phyloP scores from a whole-genome alignment of 768 basidiomycete genomes.

The Pleurotus giganteus region DNA sequence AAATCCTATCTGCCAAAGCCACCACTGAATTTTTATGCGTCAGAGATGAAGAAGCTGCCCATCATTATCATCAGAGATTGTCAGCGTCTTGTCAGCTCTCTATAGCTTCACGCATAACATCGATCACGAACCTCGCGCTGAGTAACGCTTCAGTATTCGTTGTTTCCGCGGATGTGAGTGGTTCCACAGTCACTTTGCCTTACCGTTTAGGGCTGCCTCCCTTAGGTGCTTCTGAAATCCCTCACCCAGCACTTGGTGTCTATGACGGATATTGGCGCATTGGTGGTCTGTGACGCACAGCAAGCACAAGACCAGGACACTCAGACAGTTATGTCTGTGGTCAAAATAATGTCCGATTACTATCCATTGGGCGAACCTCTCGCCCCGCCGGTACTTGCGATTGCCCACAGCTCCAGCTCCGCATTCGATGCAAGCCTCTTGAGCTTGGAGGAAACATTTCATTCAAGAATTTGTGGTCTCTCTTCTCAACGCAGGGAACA shows the following conservation, averaged over 20 bases:
- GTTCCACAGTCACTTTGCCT: conserved; percentile 7
- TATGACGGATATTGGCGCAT: conserved; percentile 40
- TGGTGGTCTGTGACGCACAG: conserved; percentile 45
- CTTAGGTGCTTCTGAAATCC: conserved; percentile 39
- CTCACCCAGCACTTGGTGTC: conserved; percentile 34
- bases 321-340: conserved; percentile 32
- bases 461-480: conserved; percentile 37
- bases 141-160: conserved; percentile 31
- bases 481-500: conserved; percentile 28
- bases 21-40: too few species aligned
- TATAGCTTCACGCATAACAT: too few species aligned
- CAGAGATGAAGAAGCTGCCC: too few species aligned
- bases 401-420: conserved; percentile 27
- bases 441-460: conserved; percentile 36
- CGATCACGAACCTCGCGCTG: too few species aligned
- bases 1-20: too few species aligned
- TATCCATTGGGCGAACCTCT: conserved; percentile 33
- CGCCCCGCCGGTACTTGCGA: conserved; percentile 42
- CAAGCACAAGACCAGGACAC: conserved; percentile 33
- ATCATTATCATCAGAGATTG: too few species aligned
- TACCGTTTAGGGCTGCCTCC: background rate
- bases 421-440: conserved; percentile 32
- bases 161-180: conserved; percentile 37
- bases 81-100: too few species aligned
- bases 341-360: conserved; percentile 44